Evolutionary conservation across 2,329 filamentous ascomycete genomes (phyloP), one percentile per base, ranked within the genome.

Genomic region (Penicillium nordicum): DNA sequence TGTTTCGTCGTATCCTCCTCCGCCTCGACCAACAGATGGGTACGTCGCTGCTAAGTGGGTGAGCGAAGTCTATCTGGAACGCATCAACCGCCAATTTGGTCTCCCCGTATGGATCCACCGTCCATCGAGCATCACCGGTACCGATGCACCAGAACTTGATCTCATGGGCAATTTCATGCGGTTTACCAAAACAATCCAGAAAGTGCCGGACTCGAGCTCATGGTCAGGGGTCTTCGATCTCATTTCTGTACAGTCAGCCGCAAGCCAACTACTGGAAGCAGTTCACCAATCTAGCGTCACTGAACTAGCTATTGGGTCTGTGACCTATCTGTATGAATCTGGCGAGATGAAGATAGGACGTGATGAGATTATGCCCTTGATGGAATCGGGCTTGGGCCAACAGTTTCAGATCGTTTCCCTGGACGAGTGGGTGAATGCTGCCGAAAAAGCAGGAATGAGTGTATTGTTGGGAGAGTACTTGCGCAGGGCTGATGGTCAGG

Each of bases 11-110:
- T 61, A 57, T 41, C 46, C 53, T 5, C 73, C 72, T 0, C 65
- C 73, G 1, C 37, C 48, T 4, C 62, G 71, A 43, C 69, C 67
- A 12, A 46, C 64, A 6, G 59, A 72, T 18, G 76, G 75, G 1
- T 79, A 78, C 51, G 60, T 64, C 2, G 70, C 72, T 1, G 58
- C 64, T 14, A 77, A 77, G 55, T 78, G 76, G 76, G 73, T 69
- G 0, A 67, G 67, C 42, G 76, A 79, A 62, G 57, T 62, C 4
- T 62, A 73, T 27, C 67, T 79, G 0, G 75, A 78, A 56, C 54
- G 57, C 1, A 59, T 63, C 21, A 55, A 43, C 21, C 38, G 42
- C 8, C 37, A 53, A 14, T 61, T 59, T 7, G 53, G 49, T 8
- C 51, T 72, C 5, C 62, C 59, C 0, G 56, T 72, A 2, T 67